Evolutionary conservation across 352 stramenopile species (phyloP).

Genomic region (Pythium folliculosum): DNA sequence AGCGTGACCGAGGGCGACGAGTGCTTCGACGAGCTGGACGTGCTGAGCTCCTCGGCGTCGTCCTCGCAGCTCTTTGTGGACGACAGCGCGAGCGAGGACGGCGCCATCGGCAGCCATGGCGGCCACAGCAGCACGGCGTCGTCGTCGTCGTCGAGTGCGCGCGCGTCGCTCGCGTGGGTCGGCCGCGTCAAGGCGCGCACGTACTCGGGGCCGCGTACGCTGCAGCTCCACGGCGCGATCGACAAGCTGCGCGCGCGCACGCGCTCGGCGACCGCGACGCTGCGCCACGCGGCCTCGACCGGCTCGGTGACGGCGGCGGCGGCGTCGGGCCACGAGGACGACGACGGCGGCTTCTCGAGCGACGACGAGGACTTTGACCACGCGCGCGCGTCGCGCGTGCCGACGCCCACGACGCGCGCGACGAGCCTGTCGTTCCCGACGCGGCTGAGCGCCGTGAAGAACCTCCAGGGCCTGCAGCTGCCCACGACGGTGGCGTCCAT

Average conservation of each 20-base stretch:
- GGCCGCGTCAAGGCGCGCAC: slow-evolving; percentile 44
- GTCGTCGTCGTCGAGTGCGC: not conserved
- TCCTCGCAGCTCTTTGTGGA: slow-evolving; percentile 13
- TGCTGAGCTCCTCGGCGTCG: slow-evolving; percentile 13
- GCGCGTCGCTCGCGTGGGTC: slow-evolving; percentile 25
- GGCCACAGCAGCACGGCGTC: not conserved
- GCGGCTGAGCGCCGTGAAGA: slow-evolving; percentile 37
- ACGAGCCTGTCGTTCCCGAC: slow-evolving; percentile 31
- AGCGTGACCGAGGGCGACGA: slow-evolving; percentile 28
- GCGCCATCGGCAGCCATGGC: not conserved
- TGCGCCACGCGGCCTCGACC: slow-evolving; percentile 4
- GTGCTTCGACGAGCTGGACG: slow-evolving; percentile 21
- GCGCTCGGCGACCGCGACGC: slow-evolving; percentile 30
- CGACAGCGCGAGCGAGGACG: slow-evolving; percentile 20
- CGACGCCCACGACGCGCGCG: slow-evolving; percentile 29
- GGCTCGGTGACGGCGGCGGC: too few relatives aligned
- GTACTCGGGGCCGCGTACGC: slow-evolving; percentile 37
- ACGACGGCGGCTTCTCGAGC: slow-evolving; percentile 62
- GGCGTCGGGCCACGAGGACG: slow-evolving; percentile 1
- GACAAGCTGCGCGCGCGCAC: slow-evolving; percentile 37
- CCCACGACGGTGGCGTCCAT: slow-evolving; percentile 31
- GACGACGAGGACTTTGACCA: slow-evolving; percentile 54
- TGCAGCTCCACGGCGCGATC: slow-evolving; percentile 28
- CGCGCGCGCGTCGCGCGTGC: slow-evolving; percentile 31
- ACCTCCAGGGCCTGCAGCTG: slow-evolving; percentile 32